A percentile compares a stretch with the other conserved stretches of the same genome.
Conservation (phyloP, 352 stramenopile species). For the Pythium sp. region DNA sequence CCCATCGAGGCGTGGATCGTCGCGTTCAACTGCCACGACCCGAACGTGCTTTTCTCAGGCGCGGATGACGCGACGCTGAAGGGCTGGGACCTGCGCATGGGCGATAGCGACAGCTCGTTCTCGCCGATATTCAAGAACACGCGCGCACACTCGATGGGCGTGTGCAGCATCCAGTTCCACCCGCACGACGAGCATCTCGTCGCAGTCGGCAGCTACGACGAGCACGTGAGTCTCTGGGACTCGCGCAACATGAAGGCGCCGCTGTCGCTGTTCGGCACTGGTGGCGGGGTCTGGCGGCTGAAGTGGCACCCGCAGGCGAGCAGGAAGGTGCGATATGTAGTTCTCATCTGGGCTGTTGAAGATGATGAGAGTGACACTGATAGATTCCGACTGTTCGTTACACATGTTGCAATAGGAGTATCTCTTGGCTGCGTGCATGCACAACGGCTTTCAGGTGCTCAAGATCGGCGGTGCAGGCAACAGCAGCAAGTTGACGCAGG, state of each 20-base stretch:
- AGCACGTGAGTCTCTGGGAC: slow-evolving; percentile 79
- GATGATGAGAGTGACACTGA: not conserved
- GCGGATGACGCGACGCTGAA: slow-evolving; percentile 79
- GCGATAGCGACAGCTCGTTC: not conserved
- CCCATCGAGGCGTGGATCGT: slow-evolving; percentile 84
- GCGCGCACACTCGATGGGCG: slow-evolving; percentile 72
- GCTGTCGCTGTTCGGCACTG: slow-evolving; percentile 41
- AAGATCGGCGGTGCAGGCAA: slow-evolving; percentile 8
- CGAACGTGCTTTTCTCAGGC: slow-evolving; percentile 75
- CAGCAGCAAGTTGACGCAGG: slow-evolving; percentile 18
- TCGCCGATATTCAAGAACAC: slow-evolving; percentile 56
- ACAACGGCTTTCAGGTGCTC: slow-evolving; percentile 85
- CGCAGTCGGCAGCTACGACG: slow-evolving; percentile 84
- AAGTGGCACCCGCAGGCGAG: slow-evolving; percentile 69
- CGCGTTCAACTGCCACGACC: slow-evolving; percentile 76
- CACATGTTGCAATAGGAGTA: slow-evolving; percentile 34
- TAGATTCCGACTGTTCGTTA: not conserved
- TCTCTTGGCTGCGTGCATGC: slow-evolving; percentile 80
- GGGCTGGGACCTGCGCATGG: slow-evolving; percentile 70
- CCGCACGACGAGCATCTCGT: slow-evolving; percentile 58
- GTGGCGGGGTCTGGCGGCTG: slow-evolving; percentile 78
- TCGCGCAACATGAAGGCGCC: slow-evolving; percentile 55
- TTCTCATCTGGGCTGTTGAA: not conserved
- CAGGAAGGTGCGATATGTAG: slow-evolving; percentile 36
- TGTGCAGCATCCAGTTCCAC: slow-evolving; percentile 86